Evolutionary conservation across 441 rosid genomes (phyloP), one percentile per base, ranked within the genome.

Genomic region (Mallotus japonicus): DNA sequence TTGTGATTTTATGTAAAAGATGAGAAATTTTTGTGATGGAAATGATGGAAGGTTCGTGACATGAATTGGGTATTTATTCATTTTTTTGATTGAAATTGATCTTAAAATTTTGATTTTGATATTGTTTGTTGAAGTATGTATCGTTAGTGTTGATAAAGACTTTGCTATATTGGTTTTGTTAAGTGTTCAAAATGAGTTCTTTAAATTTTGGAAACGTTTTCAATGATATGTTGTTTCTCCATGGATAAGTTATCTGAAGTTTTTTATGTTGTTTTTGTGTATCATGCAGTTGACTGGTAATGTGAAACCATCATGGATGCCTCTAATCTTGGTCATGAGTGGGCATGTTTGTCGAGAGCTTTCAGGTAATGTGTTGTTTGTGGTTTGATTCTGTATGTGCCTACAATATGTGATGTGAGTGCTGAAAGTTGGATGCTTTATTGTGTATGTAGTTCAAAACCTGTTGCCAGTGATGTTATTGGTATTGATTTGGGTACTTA

Each of bases 401-500:
- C 13, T 20, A 2, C 13, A 10, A 47, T 44, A 22, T 50, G 7
- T 10, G 3, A 16, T 44, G 20, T 14, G 4, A 7, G 0, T 58
- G 32, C 19, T 64, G 24, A 67, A 75, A 14, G 22, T 3, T 22
- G 24, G 0, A 10, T n/a, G 13, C 20, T 71, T 68, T 65, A 15
- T 24, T 1, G 37, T 34, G 16, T 3, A 9, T 73, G 51, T 71
- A 95, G 99, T 72, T 86, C 99, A 19, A 95, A 90, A 75, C 90
- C 98, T 34, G 89, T 87, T 20, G 99, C 95, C 1, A 87, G 75
- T 65, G 99, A 95, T 72, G 92, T 95, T 61, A 89, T 95, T 22
- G 99, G 99, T 78, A 90, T 95, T 67, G 98, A 95, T 74, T 80
- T 95, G 87, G 99, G 99, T 55, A 95, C 99, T 14, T 37, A 37